Percentiles rank a stretch among this genome's conserved stretches.
Conservation (phyloP, 2,329 filamentous ascomycete genomes). For the Trichoderma gracile region DNA sequence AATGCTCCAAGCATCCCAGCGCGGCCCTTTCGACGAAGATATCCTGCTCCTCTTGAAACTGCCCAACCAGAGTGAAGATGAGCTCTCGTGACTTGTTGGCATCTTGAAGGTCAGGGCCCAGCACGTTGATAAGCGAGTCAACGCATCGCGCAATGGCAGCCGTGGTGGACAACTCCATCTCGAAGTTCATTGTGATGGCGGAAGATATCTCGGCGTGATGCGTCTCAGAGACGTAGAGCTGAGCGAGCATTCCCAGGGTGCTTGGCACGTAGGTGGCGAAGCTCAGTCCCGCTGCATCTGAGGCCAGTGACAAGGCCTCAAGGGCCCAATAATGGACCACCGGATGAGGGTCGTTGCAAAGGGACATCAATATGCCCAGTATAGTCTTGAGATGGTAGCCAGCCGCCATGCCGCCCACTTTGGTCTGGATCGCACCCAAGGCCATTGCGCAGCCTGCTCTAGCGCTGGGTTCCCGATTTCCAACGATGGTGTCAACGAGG, state of each 20-base stretch:
- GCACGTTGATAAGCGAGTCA: slow-evolving; percentile 93
- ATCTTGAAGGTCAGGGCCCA: slow-evolving; percentile 93
- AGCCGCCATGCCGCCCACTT: slow-evolving; percentile 96
- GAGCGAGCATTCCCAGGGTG: slow-evolving; percentile 89
- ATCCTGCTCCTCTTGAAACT: slow-evolving; percentile 77
- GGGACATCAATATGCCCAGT: slow-evolving; percentile 94
- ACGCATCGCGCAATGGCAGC: slow-evolving; percentile 84
- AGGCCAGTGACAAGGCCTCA: slow-evolving; percentile 80
- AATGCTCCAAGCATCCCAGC: slow-evolving; percentile 81
- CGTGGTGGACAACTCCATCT: slow-evolving; percentile 79
- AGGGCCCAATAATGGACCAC: slow-evolving; percentile 96
- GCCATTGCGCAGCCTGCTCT: slow-evolving; percentile 94
- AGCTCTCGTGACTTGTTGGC: slow-evolving; percentile 88
- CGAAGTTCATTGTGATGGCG: slow-evolving; percentile 83
- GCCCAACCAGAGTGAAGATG: slow-evolving; percentile 79
- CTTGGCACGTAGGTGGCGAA: slow-evolving; percentile 90
- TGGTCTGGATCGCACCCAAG: slow-evolving; percentile 87
- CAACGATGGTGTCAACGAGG: slow-evolving; percentile 89
- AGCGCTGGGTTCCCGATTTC: slow-evolving; percentile 88
- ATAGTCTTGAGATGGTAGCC: slow-evolving; percentile 96
- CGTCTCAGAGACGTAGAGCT: slow-evolving; percentile 87
- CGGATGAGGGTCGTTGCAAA: slow-evolving; percentile 93
- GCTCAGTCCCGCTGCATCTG: slow-evolving; percentile 87
- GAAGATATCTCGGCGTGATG: slow-evolving; percentile 84
- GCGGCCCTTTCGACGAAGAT: slow-evolving; percentile 72